A percentile compares a stretch with the other conserved stretches of the same genome.
Evolutionary conservation across 208 protist genomes (phyloP).

Genomic region (Trypanosoma cruzi): DNA sequence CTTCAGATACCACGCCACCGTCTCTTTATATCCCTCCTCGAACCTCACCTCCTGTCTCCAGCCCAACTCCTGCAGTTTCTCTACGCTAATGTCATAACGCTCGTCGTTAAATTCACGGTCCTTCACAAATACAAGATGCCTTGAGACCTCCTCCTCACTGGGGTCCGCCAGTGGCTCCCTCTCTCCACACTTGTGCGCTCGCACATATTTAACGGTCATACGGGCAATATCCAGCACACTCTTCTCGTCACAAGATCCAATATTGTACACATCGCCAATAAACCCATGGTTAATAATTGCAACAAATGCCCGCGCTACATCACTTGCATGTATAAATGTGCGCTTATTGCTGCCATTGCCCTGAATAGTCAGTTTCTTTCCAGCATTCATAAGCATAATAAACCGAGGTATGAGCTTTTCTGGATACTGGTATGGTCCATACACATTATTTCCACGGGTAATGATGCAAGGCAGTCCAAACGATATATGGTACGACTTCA

Average conservation of each 20-base stretch:
- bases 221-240: slow-evolving; percentile 60
- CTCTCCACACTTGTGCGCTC: slow-evolving; percentile 15
- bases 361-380: slow-evolving; percentile 61
- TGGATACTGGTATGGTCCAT: slow-evolving; percentile 89
- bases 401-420: slow-evolving; percentile 93
- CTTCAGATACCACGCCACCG: slow-evolving; percentile 61
- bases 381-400: slow-evolving; percentile 45
- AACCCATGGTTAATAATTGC: slow-evolving; percentile 65
- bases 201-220: slow-evolving; percentile 31
- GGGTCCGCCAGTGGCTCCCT: slow-evolving; percentile 8
- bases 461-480: slow-evolving; percentile 95
- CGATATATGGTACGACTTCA: slow-evolving; percentile 81
- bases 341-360: slow-evolving; percentile 46
- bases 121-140: slow-evolving; percentile 38
- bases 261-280: slow-evolving; percentile 87
- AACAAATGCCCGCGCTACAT: slow-evolving; percentile 74
- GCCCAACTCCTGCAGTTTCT: slow-evolving; percentile 70
- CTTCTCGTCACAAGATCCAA: slow-evolving; percentile 60
- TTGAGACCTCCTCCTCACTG: slow-evolving; percentile 16
- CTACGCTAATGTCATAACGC: slow-evolving; percentile 74
- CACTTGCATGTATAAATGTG: slow-evolving; percentile 72
- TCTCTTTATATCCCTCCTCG: slow-evolving; percentile 51
- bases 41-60: slow-evolving; percentile 65
- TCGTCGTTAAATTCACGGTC: slow-evolving; percentile 91
- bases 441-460: slow-evolving; percentile 96